Evolutionary conservation across 805 yeast species (phyloP).

Genomic region (Candida maltosa): DNA sequence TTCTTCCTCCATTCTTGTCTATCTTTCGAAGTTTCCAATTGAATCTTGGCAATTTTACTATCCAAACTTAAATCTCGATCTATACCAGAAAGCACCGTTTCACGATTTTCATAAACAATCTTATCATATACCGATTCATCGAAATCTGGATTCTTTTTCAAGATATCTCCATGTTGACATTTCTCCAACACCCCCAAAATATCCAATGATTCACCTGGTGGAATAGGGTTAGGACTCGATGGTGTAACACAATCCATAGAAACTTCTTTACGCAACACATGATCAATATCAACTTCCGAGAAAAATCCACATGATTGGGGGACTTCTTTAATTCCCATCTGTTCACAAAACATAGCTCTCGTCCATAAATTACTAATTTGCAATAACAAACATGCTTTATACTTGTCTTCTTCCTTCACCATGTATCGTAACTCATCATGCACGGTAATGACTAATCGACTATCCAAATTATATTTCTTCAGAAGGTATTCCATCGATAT

Average conservation of each 20-base stretch:
- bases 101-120: constrained; percentile 16
- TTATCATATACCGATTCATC: no score
- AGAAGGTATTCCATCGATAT: constrained; percentile 84
- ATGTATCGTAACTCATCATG: constrained; percentile 92
- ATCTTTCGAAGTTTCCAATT: constrained; percentile 24
- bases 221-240: constrained; percentile 66
- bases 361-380: constrained; percentile 96
- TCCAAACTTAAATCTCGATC: constrained; percentile 17
- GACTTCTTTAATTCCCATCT: constrained; percentile 79
- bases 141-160: constrained; percentile 6
- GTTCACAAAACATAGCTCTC: constrained; percentile 90
- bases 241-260: constrained; percentile 88
- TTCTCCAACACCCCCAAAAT: constrained; percentile 51
- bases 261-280: constrained; percentile 89
- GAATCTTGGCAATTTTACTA: constrained; percentile 18
- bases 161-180: constrained; percentile 14
- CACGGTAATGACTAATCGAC: constrained; percentile 80
- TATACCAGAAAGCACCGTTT: constrained; percentile 25
- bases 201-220: constrained; percentile 75
- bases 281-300: constrained; percentile 89
- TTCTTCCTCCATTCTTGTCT: constrained; percentile 23
- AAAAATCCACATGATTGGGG: constrained; percentile 97
- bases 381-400: constrained; percentile 74
- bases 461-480: constrained; percentile 61
- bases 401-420: constrained; percentile 68